phyloP scores from a whole-genome alignment of 768 basidiomycete species.

The Agrocybe pediades region DNA sequence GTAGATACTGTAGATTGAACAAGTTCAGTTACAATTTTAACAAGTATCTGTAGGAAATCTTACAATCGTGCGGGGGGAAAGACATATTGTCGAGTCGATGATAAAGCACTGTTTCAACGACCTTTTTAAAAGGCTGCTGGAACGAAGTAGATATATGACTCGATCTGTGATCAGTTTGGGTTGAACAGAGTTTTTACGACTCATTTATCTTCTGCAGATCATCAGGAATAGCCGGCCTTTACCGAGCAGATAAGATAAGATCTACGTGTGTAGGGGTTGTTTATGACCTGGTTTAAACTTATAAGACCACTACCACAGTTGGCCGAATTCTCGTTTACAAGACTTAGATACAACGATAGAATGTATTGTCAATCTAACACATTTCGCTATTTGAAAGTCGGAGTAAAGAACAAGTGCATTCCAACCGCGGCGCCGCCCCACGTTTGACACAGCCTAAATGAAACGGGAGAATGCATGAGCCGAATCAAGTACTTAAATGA shows the following conservation, averaged over 20 bases:
- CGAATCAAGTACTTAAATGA: not conserved
- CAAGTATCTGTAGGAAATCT: slow-evolving; percentile 27
- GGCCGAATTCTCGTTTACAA: no score
- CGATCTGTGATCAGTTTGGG: slow-evolving; percentile 6
- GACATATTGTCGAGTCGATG: slow-evolving; percentile 1
- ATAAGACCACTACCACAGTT: no score
- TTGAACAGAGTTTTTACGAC: slow-evolving; percentile 3
- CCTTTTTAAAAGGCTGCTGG: not conserved
- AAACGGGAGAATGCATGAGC: not conserved
- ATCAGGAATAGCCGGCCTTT: slow-evolving; percentile 10
- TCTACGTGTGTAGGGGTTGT: no score
- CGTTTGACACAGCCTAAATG: no score
- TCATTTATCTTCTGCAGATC: slow-evolving; percentile 13
- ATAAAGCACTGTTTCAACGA: not conserved
- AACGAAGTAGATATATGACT: slow-evolving; percentile 3
- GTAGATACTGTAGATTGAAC: slow-evolving; percentile 56
- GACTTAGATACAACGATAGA: no score
- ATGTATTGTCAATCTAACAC: no score
- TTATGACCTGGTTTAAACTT: no score
- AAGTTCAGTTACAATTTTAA: slow-evolving; percentile 3
- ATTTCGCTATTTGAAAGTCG: no score
- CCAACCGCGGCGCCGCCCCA: no score
- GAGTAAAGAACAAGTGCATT: no score
- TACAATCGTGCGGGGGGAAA: slow-evolving; percentile 59
- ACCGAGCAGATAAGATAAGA: slow-evolving; percentile 11